Evolutionary conservation across 768 basidiomycete species (phyloP), one percentile per base, ranked within the genome.

Genomic region (Suillus bovinus): DNA sequence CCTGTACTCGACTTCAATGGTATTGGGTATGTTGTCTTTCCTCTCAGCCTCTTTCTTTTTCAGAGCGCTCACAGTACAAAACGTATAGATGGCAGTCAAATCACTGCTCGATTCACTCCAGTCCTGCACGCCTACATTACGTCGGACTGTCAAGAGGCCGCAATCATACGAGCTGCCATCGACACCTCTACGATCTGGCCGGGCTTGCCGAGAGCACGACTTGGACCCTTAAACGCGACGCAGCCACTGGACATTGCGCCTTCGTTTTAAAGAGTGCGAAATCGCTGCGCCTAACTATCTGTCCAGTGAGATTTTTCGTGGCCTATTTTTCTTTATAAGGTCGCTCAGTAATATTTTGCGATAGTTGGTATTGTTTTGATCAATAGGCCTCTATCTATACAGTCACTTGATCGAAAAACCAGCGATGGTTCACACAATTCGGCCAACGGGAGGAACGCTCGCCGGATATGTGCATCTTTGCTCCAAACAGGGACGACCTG

Each of bases 81-180:
- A 33, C n/a, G 9, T 49, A 56, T 52, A 20, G 31, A 59, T 10
- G 50, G 50, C 29, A 50, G 44, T 17, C 4, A n/a, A 2, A n/a
- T 33, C 20, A n/a, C 20, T 2, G 58, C 58, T 7, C 5, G 20
- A 20, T 59, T 59, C 29, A 59, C 50, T 10, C 29, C 52, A 29
- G n/a, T 31, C 4, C 58, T 58, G 13, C 58, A 52, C 1, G 58
- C 29, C n/a, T 59, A 59, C 29, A 33, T 59, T 20, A 59, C 52
- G 5, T 59, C 58, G 9, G 52, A 59, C 52, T 59, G 58, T 59
- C 29, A 59, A 36, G 52, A 59, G 27, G n/a, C 29, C 4, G 17
- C 49, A 22, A 56, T 59, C 20, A 9, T 56, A 55, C 22, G 34
- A 36, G 52, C 6, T 8, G 29, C 52, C 13, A 59, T 59, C 58